Percentiles rank a stretch among this genome's conserved stretches.
Conservation (phyloP, 2,329 filamentous ascomycete genomes). For the Diplodia seriata region DNA sequence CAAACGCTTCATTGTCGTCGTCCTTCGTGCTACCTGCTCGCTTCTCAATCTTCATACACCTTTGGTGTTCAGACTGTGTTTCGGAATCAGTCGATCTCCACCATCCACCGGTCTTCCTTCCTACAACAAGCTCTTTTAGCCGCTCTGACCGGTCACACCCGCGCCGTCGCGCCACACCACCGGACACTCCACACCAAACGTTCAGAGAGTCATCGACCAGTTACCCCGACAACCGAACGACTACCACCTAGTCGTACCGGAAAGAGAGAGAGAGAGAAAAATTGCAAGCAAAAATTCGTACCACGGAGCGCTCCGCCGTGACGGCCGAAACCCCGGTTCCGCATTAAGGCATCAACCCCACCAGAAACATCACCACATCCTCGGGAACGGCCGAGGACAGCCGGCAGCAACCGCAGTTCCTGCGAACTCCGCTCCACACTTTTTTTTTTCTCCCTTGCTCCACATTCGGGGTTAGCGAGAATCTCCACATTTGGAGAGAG, state of each 20-base stretch:
- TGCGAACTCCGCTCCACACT: background rate
- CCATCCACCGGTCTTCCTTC: background rate
- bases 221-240: background rate
- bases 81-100: constrained; percentile 12
- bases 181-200: constrained; percentile 3
- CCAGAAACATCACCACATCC: background rate
- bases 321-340: constrained; percentile 2
- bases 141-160: constrained; percentile 14
- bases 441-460: background rate
- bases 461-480: background rate
- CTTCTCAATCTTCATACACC: background rate
- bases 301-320: constrained; percentile 12
- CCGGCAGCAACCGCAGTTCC: background rate
- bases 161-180: background rate
- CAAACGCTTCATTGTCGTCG: background rate
- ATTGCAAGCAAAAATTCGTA: constrained; percentile 5
- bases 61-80: background rate
- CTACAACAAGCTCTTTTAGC: background rate
- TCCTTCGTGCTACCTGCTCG: background rate
- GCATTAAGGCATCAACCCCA: background rate
- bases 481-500: background rate
- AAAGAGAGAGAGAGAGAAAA: background rate
- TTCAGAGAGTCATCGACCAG: background rate
- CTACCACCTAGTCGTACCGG: background rate
- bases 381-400: background rate